Conservation (phyloP, 345 rosid species). For the Citrus sp. region DNA sequence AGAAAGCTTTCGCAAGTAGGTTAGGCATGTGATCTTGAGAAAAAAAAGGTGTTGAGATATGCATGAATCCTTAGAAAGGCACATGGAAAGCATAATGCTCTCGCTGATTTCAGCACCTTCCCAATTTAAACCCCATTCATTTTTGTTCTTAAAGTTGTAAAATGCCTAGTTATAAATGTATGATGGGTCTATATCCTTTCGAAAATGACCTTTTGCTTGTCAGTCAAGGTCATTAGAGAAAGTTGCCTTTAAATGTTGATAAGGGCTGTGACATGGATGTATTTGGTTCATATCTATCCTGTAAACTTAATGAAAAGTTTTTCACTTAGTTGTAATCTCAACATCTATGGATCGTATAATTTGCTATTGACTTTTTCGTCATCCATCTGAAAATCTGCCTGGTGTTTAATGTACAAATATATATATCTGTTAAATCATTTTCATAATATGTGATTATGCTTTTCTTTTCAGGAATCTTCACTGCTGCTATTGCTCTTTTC, state of each 20-base stretch:
- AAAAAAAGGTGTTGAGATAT: not conserved
- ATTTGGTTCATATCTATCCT: not conserved
- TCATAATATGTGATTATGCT: not conserved
- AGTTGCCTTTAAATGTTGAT: not conserved
- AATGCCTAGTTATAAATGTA: not conserved
- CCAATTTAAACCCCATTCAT: not conserved
- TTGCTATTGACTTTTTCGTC: not conserved
- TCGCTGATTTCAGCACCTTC: conserved; percentile 4
- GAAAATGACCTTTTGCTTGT: conserved; percentile 23
- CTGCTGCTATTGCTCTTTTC: conserved; percentile 79
- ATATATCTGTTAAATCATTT: not conserved
- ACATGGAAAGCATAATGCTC: conserved; percentile 20
- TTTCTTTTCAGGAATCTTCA: conserved; percentile 61
- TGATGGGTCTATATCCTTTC: conserved; percentile 4
- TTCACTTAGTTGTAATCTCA: not conserved
- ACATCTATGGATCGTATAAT: not conserved
- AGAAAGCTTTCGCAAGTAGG: conserved; percentile 5
- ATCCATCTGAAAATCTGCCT: not conserved
- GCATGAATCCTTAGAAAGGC: conserved; percentile 15
- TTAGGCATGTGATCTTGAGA: conserved; percentile 9
- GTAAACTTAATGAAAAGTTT: not conserved
- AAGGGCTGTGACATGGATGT: conserved; percentile 14
- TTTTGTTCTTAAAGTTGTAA: not conserved
- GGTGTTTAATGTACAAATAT: not conserved
- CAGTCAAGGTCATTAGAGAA: conserved; percentile 5